Base-by-base conservation (phyloP, 345 rosid genomes). In the Pelargonium nanum region DNA sequence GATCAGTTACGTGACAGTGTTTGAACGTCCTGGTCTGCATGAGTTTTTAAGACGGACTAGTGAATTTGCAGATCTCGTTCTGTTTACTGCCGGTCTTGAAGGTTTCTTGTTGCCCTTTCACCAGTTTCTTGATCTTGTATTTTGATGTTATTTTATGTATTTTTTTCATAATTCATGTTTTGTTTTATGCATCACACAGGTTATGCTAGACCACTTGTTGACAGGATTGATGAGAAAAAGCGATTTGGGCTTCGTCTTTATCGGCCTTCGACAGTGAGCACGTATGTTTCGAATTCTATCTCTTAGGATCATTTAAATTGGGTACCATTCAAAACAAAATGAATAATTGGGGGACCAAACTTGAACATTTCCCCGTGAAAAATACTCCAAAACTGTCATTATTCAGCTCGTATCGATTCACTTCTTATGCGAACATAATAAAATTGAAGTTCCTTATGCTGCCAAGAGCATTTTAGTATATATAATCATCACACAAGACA, bases 31-130 rank as follows among this genome's bases (percentile, higher is more conserved):
- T 8, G 85, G 89, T 17, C 67, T 81, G 78, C 70, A 56, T 13
- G 79, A 81, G 50, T 84, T 84, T 69, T 71, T 84, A 45, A 70
- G 65, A 67, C 72, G 73, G 58, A 66, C 75, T 16, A 48, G 63
- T 55, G 81, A 81, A 74, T 84, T 81, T 59, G 82, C 81, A 0
- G 77, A 81, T 26, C 74, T 84, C 59, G 75, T 81, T 66, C 72
- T 84, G 56, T 84, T 84, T 64, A 81, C 86, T 13, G 86, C 86
- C 50, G 89, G 84, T 22, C 73, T 73, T 30, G 83, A 81, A 81
- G 86, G 89, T 84, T 53, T 60, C 56, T 45, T 56, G n/a, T 45
- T 28, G 50, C 53, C n/a, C n/a, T n/a, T 25, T 53, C 44, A 6
- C 59, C 5, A 0, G n/a, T 19, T 45, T 24, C 26, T 17, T 22